Conservation (phyloP, 2,329 filamentous ascomycete species). For the Verticillium nonalfalfae region DNA sequence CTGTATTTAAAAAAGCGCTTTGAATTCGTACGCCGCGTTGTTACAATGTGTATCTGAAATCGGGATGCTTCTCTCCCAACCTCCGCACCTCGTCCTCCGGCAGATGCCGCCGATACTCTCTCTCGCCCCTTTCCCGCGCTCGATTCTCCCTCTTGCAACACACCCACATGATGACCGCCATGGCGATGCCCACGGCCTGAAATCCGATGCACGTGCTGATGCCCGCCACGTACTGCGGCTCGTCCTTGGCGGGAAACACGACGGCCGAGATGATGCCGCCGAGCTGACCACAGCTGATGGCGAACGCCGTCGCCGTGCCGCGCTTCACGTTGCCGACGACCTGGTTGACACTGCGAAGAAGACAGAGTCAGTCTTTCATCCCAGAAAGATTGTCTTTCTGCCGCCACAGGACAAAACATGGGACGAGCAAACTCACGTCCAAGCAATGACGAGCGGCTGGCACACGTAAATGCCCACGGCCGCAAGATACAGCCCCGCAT, state of each 20-base stretch:
- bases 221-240: slow-evolving; percentile 18
- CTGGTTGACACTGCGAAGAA: slow-evolving; percentile 26
- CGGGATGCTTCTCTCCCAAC: slow-evolving; percentile 30
- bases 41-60: slow-evolving; percentile 24
- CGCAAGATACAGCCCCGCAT: neutral
- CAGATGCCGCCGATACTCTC: slow-evolving; percentile 17
- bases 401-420: neutral
- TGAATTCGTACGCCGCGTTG: too few species aligned
- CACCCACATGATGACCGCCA: slow-evolving; percentile 11
- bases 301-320: slow-evolving; percentile 36
- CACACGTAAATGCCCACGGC: slow-evolving; percentile 20
- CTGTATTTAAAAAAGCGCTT: neutral
- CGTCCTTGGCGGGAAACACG: slow-evolving; percentile 16
- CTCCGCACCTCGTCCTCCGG: slow-evolving; percentile 26
- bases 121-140: slow-evolving; percentile 22
- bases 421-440: slow-evolving; percentile 23
- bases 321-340: slow-evolving; percentile 39
- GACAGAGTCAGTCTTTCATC: neutral
- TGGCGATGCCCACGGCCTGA: neutral
- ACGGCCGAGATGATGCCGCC: slow-evolving; percentile 22
- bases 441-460: slow-evolving; percentile 28
- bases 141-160: slow-evolving; percentile 22
- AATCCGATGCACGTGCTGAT: slow-evolving; percentile 18
- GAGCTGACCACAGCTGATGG: slow-evolving; percentile 37
- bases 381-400: too few species aligned